phyloP scores from a whole-genome alignment of 2,329 filamentous ascomycete species.

The Alternaria atra region DNA sequence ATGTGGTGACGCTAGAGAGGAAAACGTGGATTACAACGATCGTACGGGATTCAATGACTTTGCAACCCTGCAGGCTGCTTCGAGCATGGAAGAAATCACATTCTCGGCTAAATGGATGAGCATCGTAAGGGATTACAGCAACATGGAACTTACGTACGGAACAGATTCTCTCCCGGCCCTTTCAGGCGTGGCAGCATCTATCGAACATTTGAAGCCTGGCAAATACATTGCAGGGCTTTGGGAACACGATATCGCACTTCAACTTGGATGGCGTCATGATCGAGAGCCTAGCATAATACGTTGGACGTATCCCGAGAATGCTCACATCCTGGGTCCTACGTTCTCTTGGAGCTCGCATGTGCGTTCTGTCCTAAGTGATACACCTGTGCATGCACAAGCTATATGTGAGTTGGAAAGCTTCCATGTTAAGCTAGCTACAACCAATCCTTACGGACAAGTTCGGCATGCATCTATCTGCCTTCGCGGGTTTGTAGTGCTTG shows the following conservation, averaged over 20 bases:
- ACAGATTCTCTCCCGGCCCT: fast-evolving
- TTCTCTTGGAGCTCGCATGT: neutral
- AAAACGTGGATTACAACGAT: too few relatives aligned
- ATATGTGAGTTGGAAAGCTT: neutral
- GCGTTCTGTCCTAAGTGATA: too few relatives aligned
- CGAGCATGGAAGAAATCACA: neutral
- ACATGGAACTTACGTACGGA: neutral
- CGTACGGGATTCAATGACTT: neutral
- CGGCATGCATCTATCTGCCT: neutral
- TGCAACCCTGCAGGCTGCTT: neutral
- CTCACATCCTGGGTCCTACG: neutral
- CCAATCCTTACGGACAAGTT: neutral
- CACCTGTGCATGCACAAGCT: fast-evolving
- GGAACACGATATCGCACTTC: neutral
- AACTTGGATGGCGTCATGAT: neutral
- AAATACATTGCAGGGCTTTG: neutral
- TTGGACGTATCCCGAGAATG: neutral
- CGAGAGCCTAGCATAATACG: neutral
- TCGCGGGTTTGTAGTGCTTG: neutral
- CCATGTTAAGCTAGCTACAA: neutral
- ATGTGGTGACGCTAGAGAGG: neutral
- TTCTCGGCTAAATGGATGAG: neutral
- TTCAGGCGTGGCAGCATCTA: neutral
- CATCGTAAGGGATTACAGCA: neutral
- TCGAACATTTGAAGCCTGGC: neutral